Base-by-base conservation (phyloP, 495 filamentous ascomycete genomes). In the Acidomyces sp. region DNA sequence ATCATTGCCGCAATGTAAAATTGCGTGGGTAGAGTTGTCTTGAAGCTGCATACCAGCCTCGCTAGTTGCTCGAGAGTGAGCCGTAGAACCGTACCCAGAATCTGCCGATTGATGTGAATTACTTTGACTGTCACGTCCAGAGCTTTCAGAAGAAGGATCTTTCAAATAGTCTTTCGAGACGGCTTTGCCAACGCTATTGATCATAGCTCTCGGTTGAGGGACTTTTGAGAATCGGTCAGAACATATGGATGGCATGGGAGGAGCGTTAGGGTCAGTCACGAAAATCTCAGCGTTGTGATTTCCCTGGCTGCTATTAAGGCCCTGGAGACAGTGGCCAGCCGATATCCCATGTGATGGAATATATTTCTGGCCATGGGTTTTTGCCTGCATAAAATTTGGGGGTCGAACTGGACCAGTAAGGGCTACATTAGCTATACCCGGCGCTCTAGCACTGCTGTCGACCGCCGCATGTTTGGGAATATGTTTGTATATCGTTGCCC, bases 401-500 rank as follows among this genome's bases (percentile, higher is more conserved):
- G 17, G 15, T 17, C n/a, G n/a, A n/a, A 28, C 12, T 13, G 31
- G 21, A 2, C 37, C 21, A 2, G 19, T 16, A 13, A 29, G 9
- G 16, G 2, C 12, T 6, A 13, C 41, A 28, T 12, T 26, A 20
- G 17, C 39, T 6, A 26, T 19, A 3, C 31, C 41, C 19, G 35
- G 37, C 9, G 26, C 33, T 11, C 16, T 6, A 7, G 19, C 22
- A 2, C 21, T 9, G 4, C 7, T 25, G 49, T 80, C 55, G 57
- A 61, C 37, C 48, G 51, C 53, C 4, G 54, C 55, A 33, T 58
- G 56, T 12, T 43, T 53, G 10, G 54, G 51, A 16, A 57, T 27
- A 41, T 59, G 52, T 41, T 51, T 58, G 52, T 59, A 59, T 11
- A 48, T 47, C 23, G 20, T 41, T 9, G 44, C 46, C 22, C 34